Evolutionary conservation across 1,284 basidiomycete genomes (phyloP).

Genomic region (Pholiota adiposa): DNA sequence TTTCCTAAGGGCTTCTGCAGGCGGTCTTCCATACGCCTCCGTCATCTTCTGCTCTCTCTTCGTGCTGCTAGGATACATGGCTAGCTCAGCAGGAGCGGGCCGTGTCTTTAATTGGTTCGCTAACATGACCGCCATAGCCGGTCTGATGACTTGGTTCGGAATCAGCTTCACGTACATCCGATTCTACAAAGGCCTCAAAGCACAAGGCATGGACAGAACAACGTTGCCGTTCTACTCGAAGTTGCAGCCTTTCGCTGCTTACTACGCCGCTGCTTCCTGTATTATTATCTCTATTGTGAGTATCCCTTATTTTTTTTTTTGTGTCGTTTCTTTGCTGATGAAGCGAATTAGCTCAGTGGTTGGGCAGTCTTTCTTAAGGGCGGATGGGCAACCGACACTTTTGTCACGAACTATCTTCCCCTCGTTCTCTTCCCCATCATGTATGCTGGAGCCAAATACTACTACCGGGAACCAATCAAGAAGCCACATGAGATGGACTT

Average conservation of each 20-base stretch:
- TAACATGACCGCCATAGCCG: conserved; percentile 70
- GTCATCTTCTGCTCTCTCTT: conserved; percentile 74
- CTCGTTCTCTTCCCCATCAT: conserved; percentile 76
- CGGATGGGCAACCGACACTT: conserved; percentile 60
- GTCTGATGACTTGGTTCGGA: conserved; percentile 82
- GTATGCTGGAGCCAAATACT: conserved; percentile 63
- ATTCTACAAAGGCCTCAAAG: conserved; percentile 78
- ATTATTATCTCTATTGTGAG: conserved; percentile 74
- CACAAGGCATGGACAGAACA: conserved; percentile 71
- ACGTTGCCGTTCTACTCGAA: conserved; percentile 68
- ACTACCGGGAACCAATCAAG: conserved; percentile 53
- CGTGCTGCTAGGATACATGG: conserved; percentile 76
- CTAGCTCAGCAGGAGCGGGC: conserved; percentile 56
- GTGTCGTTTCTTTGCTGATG: conserved; percentile 8
- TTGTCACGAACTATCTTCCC: conserved; percentile 83
- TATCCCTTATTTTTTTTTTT: conserved; percentile 13
- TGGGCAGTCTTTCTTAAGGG: conserved; percentile 78
- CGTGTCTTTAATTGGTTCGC: conserved; percentile 80
- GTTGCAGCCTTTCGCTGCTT: conserved; percentile 74
- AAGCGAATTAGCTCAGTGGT: conserved; percentile 65
- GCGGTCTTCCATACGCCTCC: conserved; percentile 78
- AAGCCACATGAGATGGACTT: conserved; percentile 80
- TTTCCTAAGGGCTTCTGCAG: conserved; percentile 69
- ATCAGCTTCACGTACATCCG: conserved; percentile 82
- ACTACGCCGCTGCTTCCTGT: conserved; percentile 60